phyloP scores from a whole-genome alignment of 495 filamentous ascomycete genomes.

The Tricharina praecox region DNA sequence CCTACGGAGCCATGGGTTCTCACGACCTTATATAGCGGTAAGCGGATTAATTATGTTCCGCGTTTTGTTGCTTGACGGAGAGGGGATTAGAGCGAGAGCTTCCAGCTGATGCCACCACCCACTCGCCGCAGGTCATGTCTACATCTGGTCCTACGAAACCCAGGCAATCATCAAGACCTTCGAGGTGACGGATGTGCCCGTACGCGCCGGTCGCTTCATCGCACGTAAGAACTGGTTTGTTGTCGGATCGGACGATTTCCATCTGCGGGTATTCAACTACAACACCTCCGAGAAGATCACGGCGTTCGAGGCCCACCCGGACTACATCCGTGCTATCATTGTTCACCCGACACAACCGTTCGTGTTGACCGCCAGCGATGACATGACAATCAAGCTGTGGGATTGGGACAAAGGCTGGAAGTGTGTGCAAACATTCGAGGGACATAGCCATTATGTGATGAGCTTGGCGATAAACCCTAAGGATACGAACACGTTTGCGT shows the following conservation, averaged over 20 bases:
- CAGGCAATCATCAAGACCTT: slow-evolving; percentile 98
- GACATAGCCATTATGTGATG: slow-evolving; percentile 98
- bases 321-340: slow-evolving; percentile 94
- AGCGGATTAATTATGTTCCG: slow-evolving; percentile 16
- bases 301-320: slow-evolving; percentile 92
- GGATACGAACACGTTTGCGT: slow-evolving; percentile 95
- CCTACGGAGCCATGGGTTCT: slow-evolving; percentile 95
- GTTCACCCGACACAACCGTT: slow-evolving; percentile 96
- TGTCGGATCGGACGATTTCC: slow-evolving; percentile 96
- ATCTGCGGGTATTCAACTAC: slow-evolving; percentile 92
- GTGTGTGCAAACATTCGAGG: slow-evolving; percentile 93
- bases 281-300: slow-evolving; percentile 99
- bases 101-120: not conserved
- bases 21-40: slow-evolving; percentile 89
- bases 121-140: slow-evolving; percentile 60
- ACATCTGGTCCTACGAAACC: slow-evolving; percentile 98
- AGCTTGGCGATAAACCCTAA: slow-evolving; percentile 99
- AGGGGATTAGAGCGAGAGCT: too few relatives aligned
- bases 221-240: slow-evolving; percentile 99
- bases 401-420: slow-evolving; percentile 99
- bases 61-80: not conserved
- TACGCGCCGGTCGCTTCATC: slow-evolving; percentile 90
- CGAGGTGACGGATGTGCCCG: slow-evolving; percentile 96
- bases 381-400: slow-evolving; percentile 99
- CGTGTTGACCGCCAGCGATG: slow-evolving; percentile 90